A percentile compares a stretch with the other conserved stretches of the same genome.
Conservation (phyloP, 768 basidiomycete species). For the Rhodotorula kratochvilovae region DNA sequence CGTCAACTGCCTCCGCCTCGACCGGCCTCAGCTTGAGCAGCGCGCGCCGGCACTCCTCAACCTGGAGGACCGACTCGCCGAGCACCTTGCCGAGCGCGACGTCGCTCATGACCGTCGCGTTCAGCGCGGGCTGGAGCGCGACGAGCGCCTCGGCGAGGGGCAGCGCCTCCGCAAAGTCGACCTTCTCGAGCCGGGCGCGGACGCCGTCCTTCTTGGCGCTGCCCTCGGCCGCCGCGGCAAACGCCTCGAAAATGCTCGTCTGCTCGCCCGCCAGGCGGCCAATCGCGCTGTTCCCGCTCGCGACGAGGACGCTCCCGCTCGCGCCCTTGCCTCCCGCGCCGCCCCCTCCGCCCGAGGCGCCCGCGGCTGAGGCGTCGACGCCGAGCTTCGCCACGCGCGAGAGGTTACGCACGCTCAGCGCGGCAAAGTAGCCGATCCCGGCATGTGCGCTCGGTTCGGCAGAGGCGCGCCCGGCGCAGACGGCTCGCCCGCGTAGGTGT, state of each 20-base stretch:
- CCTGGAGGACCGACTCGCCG: slow-evolving; percentile 17
- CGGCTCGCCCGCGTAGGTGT: slow-evolving; percentile 20
- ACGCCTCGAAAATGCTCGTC: slow-evolving; percentile 34
- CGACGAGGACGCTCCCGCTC: slow-evolving; percentile 9
- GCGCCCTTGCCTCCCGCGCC: not conserved
- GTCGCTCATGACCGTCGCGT: slow-evolving; percentile 30
- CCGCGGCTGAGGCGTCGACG: not conserved
- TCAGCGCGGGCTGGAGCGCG: slow-evolving; percentile 9
- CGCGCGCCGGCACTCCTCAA: slow-evolving; percentile 6
- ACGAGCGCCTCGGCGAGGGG: slow-evolving; percentile 24
- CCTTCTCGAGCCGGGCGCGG: slow-evolving; percentile 21
- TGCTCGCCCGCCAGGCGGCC: slow-evolving; percentile 25
- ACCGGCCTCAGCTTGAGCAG: not conserved
- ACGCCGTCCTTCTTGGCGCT: slow-evolving; percentile 7
- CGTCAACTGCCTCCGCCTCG: not conserved
- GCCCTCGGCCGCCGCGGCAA: slow-evolving; percentile 28
- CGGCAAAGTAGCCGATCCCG: slow-evolving; percentile 16
- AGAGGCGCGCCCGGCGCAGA: slow-evolving; percentile 4
- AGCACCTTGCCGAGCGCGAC: slow-evolving; percentile 32
- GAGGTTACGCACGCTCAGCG: slow-evolving; percentile 37
- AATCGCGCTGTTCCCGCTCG: slow-evolving; percentile 22
- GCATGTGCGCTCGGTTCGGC: not conserved
- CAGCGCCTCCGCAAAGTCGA: slow-evolving; percentile 16
- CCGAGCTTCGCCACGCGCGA: slow-evolving; percentile 29
- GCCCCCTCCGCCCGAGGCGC: too few relatives aligned